Percentiles rank a stretch among this genome's conserved stretches.
phyloP scores from a whole-genome alignment of 257 asterid genomes.

The Solanum lycopersicoides region DNA sequence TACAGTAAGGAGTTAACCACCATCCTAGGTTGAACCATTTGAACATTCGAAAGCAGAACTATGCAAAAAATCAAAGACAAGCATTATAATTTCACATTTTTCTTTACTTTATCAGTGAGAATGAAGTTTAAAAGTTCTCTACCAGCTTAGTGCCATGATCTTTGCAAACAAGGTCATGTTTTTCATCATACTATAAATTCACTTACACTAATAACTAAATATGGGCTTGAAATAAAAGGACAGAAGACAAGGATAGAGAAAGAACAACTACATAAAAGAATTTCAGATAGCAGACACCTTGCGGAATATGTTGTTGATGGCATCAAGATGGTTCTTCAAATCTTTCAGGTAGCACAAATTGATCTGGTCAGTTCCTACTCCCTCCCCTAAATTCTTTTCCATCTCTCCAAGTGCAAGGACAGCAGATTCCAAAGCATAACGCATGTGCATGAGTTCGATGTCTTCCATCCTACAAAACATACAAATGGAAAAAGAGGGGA shows the following conservation, averaged over 20 bases:
- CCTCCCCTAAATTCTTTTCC: slow-evolving; percentile 56
- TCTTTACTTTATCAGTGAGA: neutral
- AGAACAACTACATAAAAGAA: slow-evolving; percentile 8
- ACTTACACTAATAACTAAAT: neutral
- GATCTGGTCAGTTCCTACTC: slow-evolving; percentile 32
- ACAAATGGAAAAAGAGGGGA: slow-evolving; percentile 6
- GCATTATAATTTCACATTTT: neutral
- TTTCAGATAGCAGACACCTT: slow-evolving; percentile 42
- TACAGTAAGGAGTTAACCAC: neutral
- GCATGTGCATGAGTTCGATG: slow-evolving; percentile 93
- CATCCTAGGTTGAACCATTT: neutral
- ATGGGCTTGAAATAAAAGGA: neutral
- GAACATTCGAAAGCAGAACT: neutral
- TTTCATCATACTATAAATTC: neutral
- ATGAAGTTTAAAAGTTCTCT: neutral
- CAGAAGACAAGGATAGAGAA: slow-evolving; percentile 1
- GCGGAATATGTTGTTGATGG: slow-evolving; percentile 67
- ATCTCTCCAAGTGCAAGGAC: slow-evolving; percentile 74
- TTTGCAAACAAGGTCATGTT: neutral
- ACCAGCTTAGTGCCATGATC: neutral
- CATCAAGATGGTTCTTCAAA: slow-evolving; percentile 80
- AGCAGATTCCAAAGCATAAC: slow-evolving; percentile 92
- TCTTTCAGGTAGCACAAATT: slow-evolving; percentile 48
- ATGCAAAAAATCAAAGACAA: neutral
- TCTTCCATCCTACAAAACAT: slow-evolving; percentile 79